phyloP scores from a whole-genome alignment of 805 yeast genomes.

The Naumovozyma dairenensis region DNA sequence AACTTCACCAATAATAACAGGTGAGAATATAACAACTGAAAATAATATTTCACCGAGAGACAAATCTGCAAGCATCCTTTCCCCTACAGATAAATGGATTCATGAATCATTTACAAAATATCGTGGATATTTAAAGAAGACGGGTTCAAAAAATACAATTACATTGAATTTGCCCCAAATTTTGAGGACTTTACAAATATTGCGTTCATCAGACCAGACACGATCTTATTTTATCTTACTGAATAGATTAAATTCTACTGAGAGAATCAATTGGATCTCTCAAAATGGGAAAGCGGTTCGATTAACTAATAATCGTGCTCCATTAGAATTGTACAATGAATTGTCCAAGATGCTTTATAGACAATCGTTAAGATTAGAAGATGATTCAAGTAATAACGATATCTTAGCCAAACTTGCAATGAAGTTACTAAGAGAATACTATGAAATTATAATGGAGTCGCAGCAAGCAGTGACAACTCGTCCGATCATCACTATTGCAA shows the following conservation, averaged over 20 bases:
- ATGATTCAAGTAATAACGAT: conserved; percentile 3
- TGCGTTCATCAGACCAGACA: conserved; percentile 12
- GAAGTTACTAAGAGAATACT: conserved; percentile 10
- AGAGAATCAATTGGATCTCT: conserved; percentile 18
- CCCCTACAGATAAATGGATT: conserved; percentile 16
- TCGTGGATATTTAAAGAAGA: too few relatives aligned
- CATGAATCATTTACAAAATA: too few relatives aligned
- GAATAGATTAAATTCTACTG: conserved; percentile 14
- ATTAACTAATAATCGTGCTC: conserved; percentile 4
- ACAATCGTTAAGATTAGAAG: conserved; percentile 5
- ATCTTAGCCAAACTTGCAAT: conserved; percentile 15
- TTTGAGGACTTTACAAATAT: conserved; percentile 15
- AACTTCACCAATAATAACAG: not conserved
- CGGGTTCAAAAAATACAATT: too few relatives aligned
- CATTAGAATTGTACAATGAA: conserved; percentile 22
- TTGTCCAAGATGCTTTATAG: conserved; percentile 18
- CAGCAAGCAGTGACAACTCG: too few relatives aligned
- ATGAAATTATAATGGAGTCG: not conserved
- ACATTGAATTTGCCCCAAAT: conserved; percentile 9
- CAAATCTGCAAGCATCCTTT: conserved; percentile 1
- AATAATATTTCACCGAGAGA: not conserved
- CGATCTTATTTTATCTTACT: conserved; percentile 16
- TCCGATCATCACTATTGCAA: not conserved
- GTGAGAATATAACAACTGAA: not conserved
- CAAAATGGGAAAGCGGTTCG: conserved; percentile 6